Evolutionary conservation across 345 rosid genomes (phyloP).

Genomic region (Zanthoxylum bungeanum): DNA sequence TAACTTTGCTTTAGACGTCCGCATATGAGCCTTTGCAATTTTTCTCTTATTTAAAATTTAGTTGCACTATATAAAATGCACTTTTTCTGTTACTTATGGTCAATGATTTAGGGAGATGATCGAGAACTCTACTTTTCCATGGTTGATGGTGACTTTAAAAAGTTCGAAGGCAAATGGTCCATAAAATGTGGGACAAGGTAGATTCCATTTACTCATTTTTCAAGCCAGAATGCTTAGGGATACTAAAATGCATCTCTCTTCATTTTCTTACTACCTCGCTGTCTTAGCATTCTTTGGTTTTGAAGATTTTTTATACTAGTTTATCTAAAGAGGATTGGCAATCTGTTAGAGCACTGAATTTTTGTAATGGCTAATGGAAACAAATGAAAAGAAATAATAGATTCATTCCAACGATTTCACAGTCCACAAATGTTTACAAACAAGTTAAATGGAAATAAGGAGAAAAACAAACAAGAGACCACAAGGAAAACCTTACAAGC

Average conservation of each 20-base stretch:
- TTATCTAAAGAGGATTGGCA: no score
- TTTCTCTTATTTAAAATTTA: neutral
- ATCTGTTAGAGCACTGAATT: no score
- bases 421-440: no score
- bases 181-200: conserved; percentile 75
- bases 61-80: neutral
- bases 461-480: no score
- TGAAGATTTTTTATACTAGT: neutral
- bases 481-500: no score
- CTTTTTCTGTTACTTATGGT: neutral
- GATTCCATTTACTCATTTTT: neutral
- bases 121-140: conserved; percentile 80
- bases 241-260: neutral
- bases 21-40: neutral
- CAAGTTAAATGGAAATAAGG: no score
- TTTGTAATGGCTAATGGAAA: no score
- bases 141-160: conserved; percentile 98
- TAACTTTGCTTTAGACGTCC: neutral
- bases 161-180: conserved; percentile 96
- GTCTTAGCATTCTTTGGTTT: neutral
- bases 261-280: neutral
- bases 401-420: no score
- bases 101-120: conserved; percentile 47
- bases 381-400: no score
- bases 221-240: neutral